These are phyloP conservation scores for Pichia norvegensis DNA, from an alignment of 1,139 yeast genomes.

Conservation along the genomic window DNA sequence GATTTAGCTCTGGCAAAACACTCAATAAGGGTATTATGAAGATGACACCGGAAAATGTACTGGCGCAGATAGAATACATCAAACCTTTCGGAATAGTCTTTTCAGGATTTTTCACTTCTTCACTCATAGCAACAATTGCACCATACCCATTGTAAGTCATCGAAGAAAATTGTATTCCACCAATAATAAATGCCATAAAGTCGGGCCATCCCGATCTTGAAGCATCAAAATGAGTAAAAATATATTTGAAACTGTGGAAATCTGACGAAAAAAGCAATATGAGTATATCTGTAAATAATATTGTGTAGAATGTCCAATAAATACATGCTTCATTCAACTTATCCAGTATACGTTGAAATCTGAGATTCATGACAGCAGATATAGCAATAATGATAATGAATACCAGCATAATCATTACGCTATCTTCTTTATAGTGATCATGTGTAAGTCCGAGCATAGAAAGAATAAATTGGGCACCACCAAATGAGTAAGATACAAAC, in stretches of 20 bases:
- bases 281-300: constrained; percentile 58
- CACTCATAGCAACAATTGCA: constrained; percentile 73
- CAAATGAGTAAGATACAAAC: constrained; percentile 63
- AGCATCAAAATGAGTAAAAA: constrained; percentile 64
- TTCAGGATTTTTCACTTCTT: constrained; percentile 73
- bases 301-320: constrained; percentile 66
- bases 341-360: constrained; percentile 53
- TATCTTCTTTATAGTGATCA: constrained; percentile 50
- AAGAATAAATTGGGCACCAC: constrained; percentile 65
- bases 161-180: constrained; percentile 73
- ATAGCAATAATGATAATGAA: constrained; percentile 48
- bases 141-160: constrained; percentile 80
- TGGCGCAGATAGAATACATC: constrained; percentile 53
- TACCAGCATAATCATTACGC: constrained; percentile 46
- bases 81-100: constrained; percentile 73
- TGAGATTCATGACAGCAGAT: constrained; percentile 56
- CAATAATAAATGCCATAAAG: constrained; percentile 59
- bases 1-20: constrained; percentile 57
- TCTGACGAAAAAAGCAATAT: constrained; percentile 52
- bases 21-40: constrained; percentile 65
- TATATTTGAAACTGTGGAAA: constrained; percentile 51
- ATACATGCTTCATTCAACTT: constrained; percentile 59
- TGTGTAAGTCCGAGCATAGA: constrained; percentile 57
- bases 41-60: constrained; percentile 60
- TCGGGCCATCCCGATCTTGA: constrained; percentile 67